These are phyloP conservation scores for Penicillium pancosmium DNA, from an alignment of 495 filamentous ascomycete species.

Conservation along the genomic window DNA sequence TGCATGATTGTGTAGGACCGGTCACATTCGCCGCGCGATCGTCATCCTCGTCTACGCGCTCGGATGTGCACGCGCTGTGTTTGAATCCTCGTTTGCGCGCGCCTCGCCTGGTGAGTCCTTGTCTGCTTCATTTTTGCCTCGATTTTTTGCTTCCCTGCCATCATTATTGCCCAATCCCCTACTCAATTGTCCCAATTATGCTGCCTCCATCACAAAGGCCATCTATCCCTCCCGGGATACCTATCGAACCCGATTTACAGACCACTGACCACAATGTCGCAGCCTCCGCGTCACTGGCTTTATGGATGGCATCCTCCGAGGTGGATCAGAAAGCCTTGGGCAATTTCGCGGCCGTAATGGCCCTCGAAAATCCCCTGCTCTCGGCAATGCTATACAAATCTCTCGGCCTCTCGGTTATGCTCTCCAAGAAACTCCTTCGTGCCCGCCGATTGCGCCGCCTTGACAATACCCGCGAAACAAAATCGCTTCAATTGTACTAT, in stretches of 20 bases:
- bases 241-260: background rate
- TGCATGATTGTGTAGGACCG: background rate
- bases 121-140: background rate
- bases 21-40: background rate
- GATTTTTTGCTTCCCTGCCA: background rate
- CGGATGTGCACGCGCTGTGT: constrained; percentile 30
- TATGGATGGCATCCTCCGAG: constrained; percentile 91
- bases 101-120: constrained; percentile 33
- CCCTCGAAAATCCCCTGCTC: constrained; percentile 71
- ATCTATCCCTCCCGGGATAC: constrained; percentile 1
- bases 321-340: constrained; percentile 97
- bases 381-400: constrained; percentile 85
- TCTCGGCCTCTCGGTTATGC: constrained; percentile 84
- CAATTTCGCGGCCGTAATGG: constrained; percentile 75
- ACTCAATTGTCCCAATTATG: background rate
- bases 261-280: constrained; percentile 24
- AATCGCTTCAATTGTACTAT: constrained; percentile 79
- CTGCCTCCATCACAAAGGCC: background rate
- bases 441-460: constrained; percentile 83
- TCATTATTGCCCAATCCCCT: background rate
- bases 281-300: constrained; percentile 31
- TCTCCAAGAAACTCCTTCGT: constrained; percentile 80
- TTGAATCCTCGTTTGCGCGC: constrained; percentile 37
- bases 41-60: constrained; percentile 1
- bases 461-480: constrained; percentile 76